A percentile compares a stretch with the other conserved stretches of the same genome.
Conservation (phyloP, 805 yeast species). For the Diddensiella caesifluorescens region DNA sequence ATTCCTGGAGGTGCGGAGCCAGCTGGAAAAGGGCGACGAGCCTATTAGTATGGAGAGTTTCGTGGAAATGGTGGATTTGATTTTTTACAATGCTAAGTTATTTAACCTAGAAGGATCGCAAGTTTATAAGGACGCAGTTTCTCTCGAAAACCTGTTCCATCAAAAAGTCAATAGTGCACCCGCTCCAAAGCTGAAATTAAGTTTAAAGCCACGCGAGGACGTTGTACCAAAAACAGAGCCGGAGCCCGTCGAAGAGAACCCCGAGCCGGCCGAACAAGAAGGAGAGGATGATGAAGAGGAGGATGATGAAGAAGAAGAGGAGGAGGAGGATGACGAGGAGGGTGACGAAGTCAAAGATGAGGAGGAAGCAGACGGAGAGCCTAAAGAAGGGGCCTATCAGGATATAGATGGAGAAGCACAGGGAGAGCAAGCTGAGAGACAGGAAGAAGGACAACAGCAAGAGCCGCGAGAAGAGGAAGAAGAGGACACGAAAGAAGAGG, state of each 20-base stretch:
- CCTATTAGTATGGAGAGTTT: conserved; percentile 56
- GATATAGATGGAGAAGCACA: conserved; percentile 1
- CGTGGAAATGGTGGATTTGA: conserved; percentile 50
- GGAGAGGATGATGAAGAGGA: conserved; percentile 12
- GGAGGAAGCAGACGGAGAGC: conserved; percentile 13
- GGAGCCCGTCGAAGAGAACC: neutral
- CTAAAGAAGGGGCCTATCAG: conserved; percentile 7
- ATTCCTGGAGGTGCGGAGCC: conserved; percentile 50
- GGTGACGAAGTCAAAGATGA: conserved; percentile 9
- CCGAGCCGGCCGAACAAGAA: conserved; percentile 3
- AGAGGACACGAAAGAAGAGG: conserved; percentile 15
- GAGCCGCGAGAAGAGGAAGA: conserved; percentile 16
- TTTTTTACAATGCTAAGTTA: conserved; percentile 72
- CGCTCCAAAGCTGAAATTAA: conserved; percentile 19
- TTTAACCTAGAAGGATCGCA: conserved; percentile 72
- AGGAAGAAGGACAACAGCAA: conserved; percentile 5
- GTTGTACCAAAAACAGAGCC: too few relatives aligned
- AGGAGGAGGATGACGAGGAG: conserved; percentile 3
- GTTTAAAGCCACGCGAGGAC: conserved; percentile 9
- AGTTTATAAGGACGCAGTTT: conserved; percentile 65
- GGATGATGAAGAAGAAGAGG: conserved; percentile 7
- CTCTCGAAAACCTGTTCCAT: conserved; percentile 48
- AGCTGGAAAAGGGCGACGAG: conserved; percentile 44
- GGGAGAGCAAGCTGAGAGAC: conserved; percentile 6
- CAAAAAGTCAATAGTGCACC: conserved; percentile 21